Evolutionary conservation across 768 basidiomycete genomes (phyloP).

Genomic region (Melanogaster broomeanus): DNA sequence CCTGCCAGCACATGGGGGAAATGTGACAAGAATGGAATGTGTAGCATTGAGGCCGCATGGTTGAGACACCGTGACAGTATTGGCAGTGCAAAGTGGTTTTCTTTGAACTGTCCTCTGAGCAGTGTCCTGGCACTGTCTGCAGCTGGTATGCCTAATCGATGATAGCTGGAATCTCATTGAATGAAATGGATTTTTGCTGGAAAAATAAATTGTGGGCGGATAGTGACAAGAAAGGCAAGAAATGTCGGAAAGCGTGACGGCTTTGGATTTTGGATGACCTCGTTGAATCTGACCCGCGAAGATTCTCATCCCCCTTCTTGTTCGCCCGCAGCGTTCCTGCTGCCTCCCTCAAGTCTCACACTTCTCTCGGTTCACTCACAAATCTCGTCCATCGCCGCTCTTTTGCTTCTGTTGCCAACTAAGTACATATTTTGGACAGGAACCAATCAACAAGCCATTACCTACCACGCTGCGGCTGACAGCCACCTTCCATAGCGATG

Average conservation of each 20-base stretch:
- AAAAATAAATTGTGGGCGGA: neutral
- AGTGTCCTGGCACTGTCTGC: neutral
- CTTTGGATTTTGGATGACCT: neutral
- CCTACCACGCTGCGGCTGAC: neutral
- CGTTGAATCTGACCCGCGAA: neutral
- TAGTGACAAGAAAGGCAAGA: neutral
- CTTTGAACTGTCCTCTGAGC: neutral
- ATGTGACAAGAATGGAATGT: neutral
- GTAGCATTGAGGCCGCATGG: neutral
- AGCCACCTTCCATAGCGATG: conserved; percentile 11
- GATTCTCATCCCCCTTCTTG: neutral
- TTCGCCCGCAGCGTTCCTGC: too few relatives aligned
- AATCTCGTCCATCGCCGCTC: conserved; percentile 3
- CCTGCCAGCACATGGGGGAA: neutral
- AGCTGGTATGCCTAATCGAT: neutral
- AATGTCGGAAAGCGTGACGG: too few relatives aligned
- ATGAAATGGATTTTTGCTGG: neutral
- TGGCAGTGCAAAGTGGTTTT: neutral
- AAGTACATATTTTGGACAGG: neutral
- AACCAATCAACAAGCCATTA: neutral
- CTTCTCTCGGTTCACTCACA: neutral
- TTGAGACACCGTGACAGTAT: too few relatives aligned
- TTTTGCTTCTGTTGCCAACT: conserved; percentile 1
- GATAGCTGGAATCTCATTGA: neutral
- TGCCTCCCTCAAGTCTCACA: neutral